Conservation (phyloP, 2,329 filamentous ascomycete genomes). For the Fusarium pseudocircinatum region DNA sequence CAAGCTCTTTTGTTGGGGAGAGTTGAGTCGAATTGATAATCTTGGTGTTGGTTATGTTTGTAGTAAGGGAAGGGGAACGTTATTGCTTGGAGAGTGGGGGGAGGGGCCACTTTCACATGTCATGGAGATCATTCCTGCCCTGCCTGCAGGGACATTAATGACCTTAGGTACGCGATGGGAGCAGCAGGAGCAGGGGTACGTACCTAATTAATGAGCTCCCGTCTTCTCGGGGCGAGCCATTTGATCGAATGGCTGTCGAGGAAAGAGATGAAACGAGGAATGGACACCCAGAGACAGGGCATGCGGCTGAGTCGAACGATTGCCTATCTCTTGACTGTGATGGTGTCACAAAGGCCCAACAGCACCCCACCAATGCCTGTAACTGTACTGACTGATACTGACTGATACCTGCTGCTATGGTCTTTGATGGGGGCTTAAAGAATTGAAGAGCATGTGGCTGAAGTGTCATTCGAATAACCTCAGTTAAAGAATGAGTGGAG, state of each 20-base stretch:
- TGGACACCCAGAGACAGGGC: conserved; percentile 12
- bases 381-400: background rate
- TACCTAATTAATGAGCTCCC: background rate
- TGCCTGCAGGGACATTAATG: background rate
- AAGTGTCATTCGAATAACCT: background rate
- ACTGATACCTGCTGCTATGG: background rate
- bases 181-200: background rate
- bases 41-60: conserved; percentile 9
- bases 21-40: conserved; percentile 5
- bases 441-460: background rate
- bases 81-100: conserved; percentile 16
- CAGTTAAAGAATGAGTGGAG: background rate
- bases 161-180: background rate
- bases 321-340: conserved; percentile 12
- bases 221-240: background rate
- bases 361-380: conserved; percentile 34
- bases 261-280: conserved; percentile 22
- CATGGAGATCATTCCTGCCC: conserved; percentile 10
- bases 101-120: conserved; percentile 45
- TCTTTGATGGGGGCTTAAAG: background rate
- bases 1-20: conserved; percentile 26
- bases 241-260: background rate
- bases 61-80: conserved; percentile 9
- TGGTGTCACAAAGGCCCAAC: conserved; percentile 38
- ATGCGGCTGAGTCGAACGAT: conserved; percentile 41